Evolutionary conservation across 257 asterid genomes (phyloP).

Genomic region (Orobanche coerulescens): DNA sequence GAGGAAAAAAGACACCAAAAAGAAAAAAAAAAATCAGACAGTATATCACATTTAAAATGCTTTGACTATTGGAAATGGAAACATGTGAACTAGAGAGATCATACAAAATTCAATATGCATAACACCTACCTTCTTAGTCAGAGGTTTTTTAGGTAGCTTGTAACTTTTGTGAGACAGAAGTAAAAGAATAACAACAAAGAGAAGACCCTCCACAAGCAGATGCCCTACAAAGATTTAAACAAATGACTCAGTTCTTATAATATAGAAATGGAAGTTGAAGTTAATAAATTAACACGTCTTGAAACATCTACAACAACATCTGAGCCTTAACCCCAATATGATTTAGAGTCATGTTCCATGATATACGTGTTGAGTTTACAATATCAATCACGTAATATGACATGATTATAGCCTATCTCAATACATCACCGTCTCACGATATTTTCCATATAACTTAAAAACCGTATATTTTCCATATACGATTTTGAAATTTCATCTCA

Average conservation of each 20-base stretch:
- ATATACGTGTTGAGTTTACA: too few relatives aligned
- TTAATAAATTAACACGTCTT: not conserved
- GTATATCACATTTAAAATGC: not conserved
- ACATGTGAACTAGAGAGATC: not conserved
- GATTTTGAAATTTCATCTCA: too few relatives aligned
- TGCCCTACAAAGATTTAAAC: conserved; percentile 54
- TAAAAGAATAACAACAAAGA: conserved; percentile 70
- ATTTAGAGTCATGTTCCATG: too few relatives aligned
- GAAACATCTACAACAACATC: too few relatives aligned
- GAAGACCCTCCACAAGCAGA: conserved; percentile 89
- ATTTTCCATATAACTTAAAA: too few relatives aligned
- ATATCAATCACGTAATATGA: too few relatives aligned
- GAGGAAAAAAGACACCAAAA: not conserved
- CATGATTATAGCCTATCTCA: too few relatives aligned
- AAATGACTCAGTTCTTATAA: not conserved
- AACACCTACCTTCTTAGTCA: conserved; percentile 65
- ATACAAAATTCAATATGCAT: not conserved
- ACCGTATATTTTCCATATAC: too few relatives aligned
- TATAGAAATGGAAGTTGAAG: too few relatives aligned
- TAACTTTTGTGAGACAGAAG: conserved; percentile 86
- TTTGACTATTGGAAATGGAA: not conserved
- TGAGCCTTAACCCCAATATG: too few relatives aligned
- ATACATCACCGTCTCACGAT: too few relatives aligned
- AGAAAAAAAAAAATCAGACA: not conserved
- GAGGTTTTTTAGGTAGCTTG: conserved; percentile 93